These are phyloP conservation scores for Ceratobasidium sp. DNA, from an alignment of 1,284 basidiomycete species.

Conservation along the genomic window DNA sequence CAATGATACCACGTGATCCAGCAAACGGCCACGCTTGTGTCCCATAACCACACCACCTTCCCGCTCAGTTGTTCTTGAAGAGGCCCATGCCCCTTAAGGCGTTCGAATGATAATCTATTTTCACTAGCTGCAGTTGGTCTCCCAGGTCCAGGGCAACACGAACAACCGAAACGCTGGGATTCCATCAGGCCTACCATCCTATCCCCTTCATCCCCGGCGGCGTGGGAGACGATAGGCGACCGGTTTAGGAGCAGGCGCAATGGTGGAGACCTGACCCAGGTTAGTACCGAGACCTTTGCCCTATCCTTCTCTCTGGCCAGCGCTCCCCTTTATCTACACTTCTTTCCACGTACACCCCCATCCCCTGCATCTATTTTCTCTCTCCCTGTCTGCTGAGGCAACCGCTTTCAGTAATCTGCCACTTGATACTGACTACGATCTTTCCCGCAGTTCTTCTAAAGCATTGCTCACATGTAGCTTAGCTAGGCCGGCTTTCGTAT, in stretches of 20 bases:
- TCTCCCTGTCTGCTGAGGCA: background rate
- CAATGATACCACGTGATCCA: too few relatives aligned
- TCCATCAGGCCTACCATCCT: background rate
- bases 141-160: slow-evolving; percentile 4
- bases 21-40: too few relatives aligned
- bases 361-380: background rate
- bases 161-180: slow-evolving; percentile 16
- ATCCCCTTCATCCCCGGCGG: slow-evolving; percentile 39
- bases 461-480: slow-evolving; percentile 28
- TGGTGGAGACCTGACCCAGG: slow-evolving; percentile 13
- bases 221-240: slow-evolving; percentile 36
- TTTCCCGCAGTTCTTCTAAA: slow-evolving; percentile 27
- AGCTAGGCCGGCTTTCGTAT: slow-evolving; percentile 17
- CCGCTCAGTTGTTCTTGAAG: too few relatives aligned
- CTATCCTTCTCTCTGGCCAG: too few relatives aligned
- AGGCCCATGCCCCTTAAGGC: too few relatives aligned
- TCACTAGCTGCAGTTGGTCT: slow-evolving; percentile 14
- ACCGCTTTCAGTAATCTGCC: background rate
- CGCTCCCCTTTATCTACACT: too few relatives aligned
- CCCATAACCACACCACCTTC: too few relatives aligned
- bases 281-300: too few relatives aligned
- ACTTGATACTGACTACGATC: background rate
- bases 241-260: slow-evolving; percentile 14
- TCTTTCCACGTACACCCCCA: too few relatives aligned
- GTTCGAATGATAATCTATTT: too few relatives aligned